These are phyloP conservation scores for Corrigiola litoralis DNA, from an alignment of 179 eudicot species.

Conservation along the genomic window DNA sequence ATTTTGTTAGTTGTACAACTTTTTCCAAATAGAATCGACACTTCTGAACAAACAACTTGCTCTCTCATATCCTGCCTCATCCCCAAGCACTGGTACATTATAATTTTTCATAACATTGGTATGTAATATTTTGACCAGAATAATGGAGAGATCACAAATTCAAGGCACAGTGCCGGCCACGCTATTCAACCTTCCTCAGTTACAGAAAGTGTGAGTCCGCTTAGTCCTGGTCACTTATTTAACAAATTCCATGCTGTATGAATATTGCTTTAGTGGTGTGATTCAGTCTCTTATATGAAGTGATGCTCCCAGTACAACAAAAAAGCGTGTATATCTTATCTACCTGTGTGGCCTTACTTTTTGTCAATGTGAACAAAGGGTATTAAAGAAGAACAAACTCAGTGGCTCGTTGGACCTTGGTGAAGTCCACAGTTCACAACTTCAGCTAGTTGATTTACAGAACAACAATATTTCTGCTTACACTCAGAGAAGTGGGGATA, in stretches of 20 bases:
- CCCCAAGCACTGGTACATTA: background rate
- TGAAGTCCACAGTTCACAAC: conserved; percentile 41
- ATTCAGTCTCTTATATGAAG: background rate
- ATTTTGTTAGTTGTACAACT: background rate
- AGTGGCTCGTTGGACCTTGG: conserved; percentile 54
- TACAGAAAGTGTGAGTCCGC: conserved; percentile 40
- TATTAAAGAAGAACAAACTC: conserved; percentile 46
- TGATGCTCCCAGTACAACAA: background rate
- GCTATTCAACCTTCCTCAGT: conserved; percentile 39
- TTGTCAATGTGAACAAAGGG: conserved; percentile 26
- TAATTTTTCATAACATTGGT: background rate
- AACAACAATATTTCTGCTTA: conserved; percentile 43
- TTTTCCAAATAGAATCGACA: background rate
- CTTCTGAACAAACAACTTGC: background rate
- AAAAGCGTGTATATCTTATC: background rate
- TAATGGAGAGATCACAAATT: conserved; percentile 39
- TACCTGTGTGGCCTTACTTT: background rate
- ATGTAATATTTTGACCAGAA: conserved; percentile 20
- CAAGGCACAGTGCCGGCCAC: conserved; percentile 34
- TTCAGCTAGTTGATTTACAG: conserved; percentile 54
- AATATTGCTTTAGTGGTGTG: background rate
- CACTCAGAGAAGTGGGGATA: conserved; percentile 16
- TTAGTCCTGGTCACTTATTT: background rate
- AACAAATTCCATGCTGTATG: background rate
- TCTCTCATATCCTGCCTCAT: conserved; percentile 16